These are phyloP conservation scores for Linnemannia exigua DNA, from an alignment of 192 early-diverging fungal genomes.

Conservation along the genomic window DNA sequence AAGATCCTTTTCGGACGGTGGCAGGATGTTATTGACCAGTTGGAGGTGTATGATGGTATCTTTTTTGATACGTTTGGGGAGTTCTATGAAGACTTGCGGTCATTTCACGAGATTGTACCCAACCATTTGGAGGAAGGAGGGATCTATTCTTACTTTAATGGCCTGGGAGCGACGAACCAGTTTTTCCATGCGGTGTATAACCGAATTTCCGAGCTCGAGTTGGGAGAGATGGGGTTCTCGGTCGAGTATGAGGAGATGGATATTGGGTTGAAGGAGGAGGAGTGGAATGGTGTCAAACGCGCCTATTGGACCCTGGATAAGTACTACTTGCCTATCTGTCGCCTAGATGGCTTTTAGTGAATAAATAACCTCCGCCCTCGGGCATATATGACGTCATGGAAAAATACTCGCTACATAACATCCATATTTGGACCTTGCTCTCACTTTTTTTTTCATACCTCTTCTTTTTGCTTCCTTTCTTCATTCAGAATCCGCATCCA, in stretches of 20 bases:
- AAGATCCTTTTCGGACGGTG: constrained; percentile 91
- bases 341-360: constrained; percentile 60
- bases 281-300: constrained; percentile 92
- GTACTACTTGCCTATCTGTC: constrained; percentile 83
- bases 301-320: constrained; percentile 80
- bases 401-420: neutral
- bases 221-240: constrained; percentile 83
- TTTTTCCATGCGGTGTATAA: constrained; percentile 99
- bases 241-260: constrained; percentile 81
- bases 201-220: constrained; percentile 85
- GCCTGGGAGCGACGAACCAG: constrained; percentile 91
- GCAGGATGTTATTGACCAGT: constrained; percentile 86
- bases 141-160: constrained; percentile 96
- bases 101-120: constrained; percentile 79
- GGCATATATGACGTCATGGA: neutral
- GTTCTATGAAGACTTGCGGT: constrained; percentile 89
- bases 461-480: neutral
- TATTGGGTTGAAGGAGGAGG: constrained; percentile 82
- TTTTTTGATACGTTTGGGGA: constrained; percentile 97
- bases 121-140: constrained; percentile 82
- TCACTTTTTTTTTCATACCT: neutral
- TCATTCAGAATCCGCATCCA: neutral
- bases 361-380: neutral
- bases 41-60: constrained; percentile 90
- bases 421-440: neutral